Evolutionary conservation across 2,329 filamentous ascomycete species (phyloP), one percentile per base, ranked within the genome.

Genomic region (Monascus ruber): DNA sequence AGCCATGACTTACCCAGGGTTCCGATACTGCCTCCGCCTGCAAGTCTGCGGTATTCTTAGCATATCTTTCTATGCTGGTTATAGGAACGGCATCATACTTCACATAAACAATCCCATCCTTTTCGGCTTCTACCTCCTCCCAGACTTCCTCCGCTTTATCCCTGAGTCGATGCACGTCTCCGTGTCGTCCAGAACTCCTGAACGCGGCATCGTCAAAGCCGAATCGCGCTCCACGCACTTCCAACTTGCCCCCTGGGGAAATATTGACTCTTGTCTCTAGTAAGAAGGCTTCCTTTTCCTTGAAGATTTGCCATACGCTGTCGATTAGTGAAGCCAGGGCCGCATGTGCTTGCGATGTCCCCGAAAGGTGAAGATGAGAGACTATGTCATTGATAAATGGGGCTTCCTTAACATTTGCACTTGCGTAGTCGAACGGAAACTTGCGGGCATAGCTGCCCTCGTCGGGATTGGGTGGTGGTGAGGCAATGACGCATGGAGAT

Each of bases 41-140:
- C 69, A 4, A 69, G 51, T 43, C 64, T 65, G 40, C 53, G 40
- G 17, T 17, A 35, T 29, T 5, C 37, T 42, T 8, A 45, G 41
- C 3, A 46, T 26, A 35, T 17, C 34, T 42, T 31, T 11, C 6
- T n/a, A 6, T 35, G 33, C 25, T 25, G 6, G 2, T 36, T n/a
- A 7, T n/a, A 8, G 6, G 26, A 6, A 26, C 26, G 7, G 4
- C 29, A 11, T 31, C 57, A 2, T 75, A 70, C 51, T 76, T 80
- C 46, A 93, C 73, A 58, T 88, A 93, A 1, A 91, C 83, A 49
- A 94, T 86, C 3, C 85, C 85, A 42, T 79, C 68, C 42, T 73
- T 70, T 54, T 82, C 79, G 2, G 76, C 81, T 47, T 77, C 73
- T 3, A 76, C 62, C 50, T 82, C 79, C 36, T 70, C 69, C 0